Evolutionary conservation across 2,329 filamentous ascomycete genomes (phyloP).

Genomic region (Colletotrichum sansevieriae): DNA sequence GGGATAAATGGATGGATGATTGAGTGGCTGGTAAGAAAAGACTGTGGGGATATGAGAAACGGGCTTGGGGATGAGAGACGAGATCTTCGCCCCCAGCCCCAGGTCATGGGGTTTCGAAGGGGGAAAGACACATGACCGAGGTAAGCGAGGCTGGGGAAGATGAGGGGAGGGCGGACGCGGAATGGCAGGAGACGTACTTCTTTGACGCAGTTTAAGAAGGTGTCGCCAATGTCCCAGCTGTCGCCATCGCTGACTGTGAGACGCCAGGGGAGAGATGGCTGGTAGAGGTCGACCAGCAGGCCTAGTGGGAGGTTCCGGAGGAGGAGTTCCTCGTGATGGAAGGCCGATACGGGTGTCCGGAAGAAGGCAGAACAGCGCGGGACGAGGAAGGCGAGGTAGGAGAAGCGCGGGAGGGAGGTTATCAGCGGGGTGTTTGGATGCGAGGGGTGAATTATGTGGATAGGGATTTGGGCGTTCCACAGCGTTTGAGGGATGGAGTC

Average conservation of each 20-base stretch:
- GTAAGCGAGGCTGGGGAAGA: not conserved
- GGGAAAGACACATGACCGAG: not conserved
- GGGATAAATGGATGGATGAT: not conserved
- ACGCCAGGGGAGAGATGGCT: slow-evolving; percentile 66
- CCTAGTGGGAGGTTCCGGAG: slow-evolving; percentile 67
- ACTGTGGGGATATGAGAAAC: not conserved
- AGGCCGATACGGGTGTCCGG: slow-evolving; percentile 67
- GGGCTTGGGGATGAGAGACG: not conserved
- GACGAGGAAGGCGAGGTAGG: slow-evolving; percentile 70
- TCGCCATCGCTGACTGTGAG: slow-evolving; percentile 67
- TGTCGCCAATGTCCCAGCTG: slow-evolving; percentile 72
- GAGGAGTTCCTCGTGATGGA: slow-evolving; percentile 68
- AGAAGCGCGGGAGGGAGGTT: slow-evolving; percentile 68
- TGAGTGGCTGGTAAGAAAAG: too few species aligned
- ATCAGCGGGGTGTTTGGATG: slow-evolving; percentile 64
- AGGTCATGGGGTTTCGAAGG: not conserved
- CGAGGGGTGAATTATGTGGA: slow-evolving; percentile 66
- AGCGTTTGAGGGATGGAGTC: slow-evolving; percentile 59
- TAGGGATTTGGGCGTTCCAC: slow-evolving; percentile 67
- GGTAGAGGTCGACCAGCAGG: slow-evolving; percentile 69
- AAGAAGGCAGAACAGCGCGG: slow-evolving; percentile 68
- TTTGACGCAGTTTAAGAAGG: slow-evolving; percentile 74
- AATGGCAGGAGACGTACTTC: slow-evolving; percentile 58
- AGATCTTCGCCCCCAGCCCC: not conserved
- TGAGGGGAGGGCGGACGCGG: not conserved